Conservation (phyloP, 1,284 basidiomycete genomes). For the Pyrrhoderma lamaoense region DNA sequence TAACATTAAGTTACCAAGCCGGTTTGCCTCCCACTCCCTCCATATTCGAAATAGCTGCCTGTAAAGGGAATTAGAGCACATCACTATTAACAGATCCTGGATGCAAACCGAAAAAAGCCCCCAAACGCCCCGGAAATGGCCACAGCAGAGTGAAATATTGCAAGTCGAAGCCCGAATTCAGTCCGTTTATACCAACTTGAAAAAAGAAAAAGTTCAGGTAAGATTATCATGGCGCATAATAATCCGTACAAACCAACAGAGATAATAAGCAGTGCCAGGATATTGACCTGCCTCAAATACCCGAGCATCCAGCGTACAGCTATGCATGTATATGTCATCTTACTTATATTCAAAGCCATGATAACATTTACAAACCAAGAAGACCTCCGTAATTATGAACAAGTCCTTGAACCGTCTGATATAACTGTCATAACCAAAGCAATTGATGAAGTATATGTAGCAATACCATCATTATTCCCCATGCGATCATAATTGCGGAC, state of each 20-base stretch:
- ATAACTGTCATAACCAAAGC: no score
- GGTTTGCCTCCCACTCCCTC: constrained; percentile 58
- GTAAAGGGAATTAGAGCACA: no score
- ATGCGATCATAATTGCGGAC: no score
- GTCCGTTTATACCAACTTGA: constrained; percentile 63
- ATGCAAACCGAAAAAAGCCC: constrained; percentile 28
- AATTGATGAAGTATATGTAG: no score
- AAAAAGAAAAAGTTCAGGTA: no score
- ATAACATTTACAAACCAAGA: constrained; percentile 50
- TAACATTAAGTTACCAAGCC: constrained; percentile 26
- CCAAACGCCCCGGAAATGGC: constrained; percentile 67
- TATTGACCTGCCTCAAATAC: no score
- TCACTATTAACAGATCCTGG: no score
- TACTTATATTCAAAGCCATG: no score
- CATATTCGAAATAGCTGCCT: constrained; percentile 68
- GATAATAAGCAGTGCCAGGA: constrained; percentile 58
- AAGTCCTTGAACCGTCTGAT: constrained; percentile 62
- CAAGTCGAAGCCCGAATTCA: constrained; percentile 58
- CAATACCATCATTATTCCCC: no score
- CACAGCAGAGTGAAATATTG: constrained; percentile 68
- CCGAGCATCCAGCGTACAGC: no score
- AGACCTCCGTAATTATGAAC: constrained; percentile 57
- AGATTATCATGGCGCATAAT: no score
- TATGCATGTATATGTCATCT: no score
- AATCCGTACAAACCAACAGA: constrained; percentile 49